phyloP scores from a whole-genome alignment of 192 early-diverging fungal species.

The Backusella luteola region DNA sequence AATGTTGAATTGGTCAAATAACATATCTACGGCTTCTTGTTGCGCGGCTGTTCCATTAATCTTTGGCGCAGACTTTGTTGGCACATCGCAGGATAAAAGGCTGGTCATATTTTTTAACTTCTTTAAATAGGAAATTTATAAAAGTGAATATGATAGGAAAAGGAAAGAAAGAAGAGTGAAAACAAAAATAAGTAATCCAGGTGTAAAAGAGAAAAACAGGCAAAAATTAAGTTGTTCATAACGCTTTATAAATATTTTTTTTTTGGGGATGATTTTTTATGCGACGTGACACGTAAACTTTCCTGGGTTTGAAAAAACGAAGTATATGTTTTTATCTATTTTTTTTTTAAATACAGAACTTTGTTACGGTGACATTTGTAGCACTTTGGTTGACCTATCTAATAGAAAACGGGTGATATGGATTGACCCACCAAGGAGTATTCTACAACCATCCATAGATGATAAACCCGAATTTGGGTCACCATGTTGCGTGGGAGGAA shows the following conservation, averaged over 20 bases:
- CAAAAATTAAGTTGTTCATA: not conserved
- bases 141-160: not conserved
- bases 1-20: slow-evolving; percentile 6
- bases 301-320: not conserved
- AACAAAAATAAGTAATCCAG: not conserved
- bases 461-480: too few relatives aligned
- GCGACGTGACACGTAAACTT: not conserved
- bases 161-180: not conserved
- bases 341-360: not conserved
- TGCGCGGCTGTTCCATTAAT: not conserved
- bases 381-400: not conserved
- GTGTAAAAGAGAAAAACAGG: not conserved
- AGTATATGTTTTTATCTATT: not conserved
- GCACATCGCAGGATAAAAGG: not conserved
- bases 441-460: too few relatives aligned
- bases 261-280: not conserved
- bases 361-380: not conserved
- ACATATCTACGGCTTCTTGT: not conserved
- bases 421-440: too few relatives aligned
- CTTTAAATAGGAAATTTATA: not conserved
- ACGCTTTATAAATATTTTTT: not conserved
- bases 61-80: not conserved
- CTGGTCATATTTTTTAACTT: not conserved
- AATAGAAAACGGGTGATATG: not conserved
- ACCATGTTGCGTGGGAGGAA: too few relatives aligned